A percentile compares a stretch with the other conserved stretches of the same genome.
These are phyloP conservation scores for Hymenoscyphus albidus DNA, from an alignment of 2,329 filamentous ascomycete genomes.

Conservation along the genomic window DNA sequence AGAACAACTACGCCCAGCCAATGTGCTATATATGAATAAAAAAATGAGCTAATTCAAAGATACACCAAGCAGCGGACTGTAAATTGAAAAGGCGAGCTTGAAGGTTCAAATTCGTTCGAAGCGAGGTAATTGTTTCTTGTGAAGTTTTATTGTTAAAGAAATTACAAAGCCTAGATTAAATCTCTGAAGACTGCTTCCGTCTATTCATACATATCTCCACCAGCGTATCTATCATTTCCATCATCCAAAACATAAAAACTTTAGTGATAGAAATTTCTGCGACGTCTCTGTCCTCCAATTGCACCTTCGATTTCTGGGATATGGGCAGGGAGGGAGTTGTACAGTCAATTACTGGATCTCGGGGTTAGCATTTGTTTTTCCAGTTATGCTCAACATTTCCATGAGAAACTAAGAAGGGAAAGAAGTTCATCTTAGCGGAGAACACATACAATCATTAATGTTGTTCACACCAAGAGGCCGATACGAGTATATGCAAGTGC, in stretches of 20 bases:
- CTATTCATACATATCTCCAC: background rate
- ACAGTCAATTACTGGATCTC: constrained; percentile 37
- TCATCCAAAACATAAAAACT: background rate
- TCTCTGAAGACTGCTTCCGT: background rate
- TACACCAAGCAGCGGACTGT: too few relatives aligned
- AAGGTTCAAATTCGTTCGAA: too few relatives aligned
- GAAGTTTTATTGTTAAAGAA: background rate
- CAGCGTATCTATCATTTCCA: background rate
- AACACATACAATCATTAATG: constrained; percentile 37
- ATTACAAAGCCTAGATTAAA: background rate
- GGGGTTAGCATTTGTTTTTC: too few relatives aligned
- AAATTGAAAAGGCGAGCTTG: too few relatives aligned
- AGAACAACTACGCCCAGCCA: too few relatives aligned
- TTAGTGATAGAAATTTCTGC: constrained; percentile 3
- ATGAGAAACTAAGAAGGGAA: too few relatives aligned
- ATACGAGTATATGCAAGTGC: constrained; percentile 43
- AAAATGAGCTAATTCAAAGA: too few relatives aligned
- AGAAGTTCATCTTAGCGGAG: too few relatives aligned
- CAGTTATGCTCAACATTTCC: too few relatives aligned
- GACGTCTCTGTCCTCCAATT: constrained; percentile 2
- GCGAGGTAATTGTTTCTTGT: too few relatives aligned
- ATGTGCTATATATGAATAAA: too few relatives aligned
- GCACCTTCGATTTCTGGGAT: constrained; percentile 1
- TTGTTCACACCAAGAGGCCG: constrained; percentile 44
- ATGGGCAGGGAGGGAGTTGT: constrained; percentile 37